These are phyloP conservation scores for Heliamphora pulchella DNA, from an alignment of 179 eudicot genomes.

Conservation along the genomic window DNA sequence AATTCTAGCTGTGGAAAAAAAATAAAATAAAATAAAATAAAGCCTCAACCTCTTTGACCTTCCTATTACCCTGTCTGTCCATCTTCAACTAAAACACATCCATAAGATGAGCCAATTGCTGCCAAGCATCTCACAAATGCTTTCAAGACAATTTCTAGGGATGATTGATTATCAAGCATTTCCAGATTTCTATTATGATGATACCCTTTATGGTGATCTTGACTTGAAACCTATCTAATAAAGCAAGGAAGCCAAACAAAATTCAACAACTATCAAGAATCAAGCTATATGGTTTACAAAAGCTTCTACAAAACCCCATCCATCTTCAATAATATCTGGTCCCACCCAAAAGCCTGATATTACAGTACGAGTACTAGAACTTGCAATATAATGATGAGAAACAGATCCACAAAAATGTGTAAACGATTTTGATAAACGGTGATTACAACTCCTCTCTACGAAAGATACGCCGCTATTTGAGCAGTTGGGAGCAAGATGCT, in stretches of 20 bases:
- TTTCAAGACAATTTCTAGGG: neutral
- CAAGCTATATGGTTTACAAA: conserved; percentile 29
- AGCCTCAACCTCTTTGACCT: too few relatives aligned
- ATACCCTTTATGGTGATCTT: neutral
- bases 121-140: neutral
- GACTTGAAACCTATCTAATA: neutral
- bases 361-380: conserved; percentile 24
- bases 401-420: conserved; percentile 16
- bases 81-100: too few relatives aligned
- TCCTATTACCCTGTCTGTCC: too few relatives aligned
- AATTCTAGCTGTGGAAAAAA: too few relatives aligned
- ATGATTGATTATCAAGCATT: neutral
- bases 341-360: conserved; percentile 70
- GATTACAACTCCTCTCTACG: conserved; percentile 13
- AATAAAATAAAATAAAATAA: too few relatives aligned
- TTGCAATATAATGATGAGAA: conserved; percentile 22
- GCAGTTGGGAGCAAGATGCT: conserved; percentile 18
- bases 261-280: conserved; percentile 13
- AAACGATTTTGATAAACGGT: conserved; percentile 3
- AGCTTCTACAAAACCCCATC: conserved; percentile 78
- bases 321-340: conserved; percentile 64
- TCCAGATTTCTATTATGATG: neutral
- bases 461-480: conserved; percentile 19
- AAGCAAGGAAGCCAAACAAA: neutral
- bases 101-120: too few relatives aligned